Evolutionary conservation across 2,329 filamentous ascomycete species (phyloP), one percentile per base, ranked within the genome.

Genomic region (Lachnellula arida): DNA sequence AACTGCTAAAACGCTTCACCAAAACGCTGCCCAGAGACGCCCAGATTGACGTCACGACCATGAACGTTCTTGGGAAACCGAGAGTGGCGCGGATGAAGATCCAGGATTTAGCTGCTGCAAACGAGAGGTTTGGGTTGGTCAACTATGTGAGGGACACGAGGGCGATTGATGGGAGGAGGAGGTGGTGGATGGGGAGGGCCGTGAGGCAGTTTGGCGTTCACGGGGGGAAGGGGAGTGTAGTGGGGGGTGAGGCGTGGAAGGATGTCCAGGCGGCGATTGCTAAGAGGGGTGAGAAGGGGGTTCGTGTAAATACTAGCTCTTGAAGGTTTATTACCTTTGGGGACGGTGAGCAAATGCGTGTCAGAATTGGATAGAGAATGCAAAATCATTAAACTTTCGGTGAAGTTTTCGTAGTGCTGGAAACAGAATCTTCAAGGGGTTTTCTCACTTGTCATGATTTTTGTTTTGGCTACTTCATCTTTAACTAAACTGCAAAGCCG

Each of bases 1-100:
- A 79, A 28, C 71, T 78, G 49, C 74, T 88, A 22, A 72, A 78
- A 56, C 76, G 78, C 32, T 71, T 67, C 53, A 86, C 81, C 67
- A 72, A 80, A 34, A 71, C 67, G 47, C 70, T 81, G 2, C 77
- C 81, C 1, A 67, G 66, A 14, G 67, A 72, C 22, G 73, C 74
- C 9, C 58, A 62, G 14, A 49, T 77, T 3, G 69, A 72, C 25
- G 62, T 78, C 32, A 72, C 72, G 5, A 75, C 70, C 3, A 71
- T 77, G 62, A 70, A 73, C 22, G 69, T 71, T 48, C 53, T 70
- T n/a, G 73, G 74, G 1, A 72, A 68, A 62, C 71, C 71, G 28
- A 63, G 64, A 34, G 69, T 69, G 7, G 57, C 62, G 4, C 57
- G 61, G 5, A 50, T 70, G 15, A 63, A 61, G 22, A 39, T 68